Base-by-base conservation (phyloP, 2,329 filamentous ascomycete genomes). In the Penicillium sp. region DNA sequence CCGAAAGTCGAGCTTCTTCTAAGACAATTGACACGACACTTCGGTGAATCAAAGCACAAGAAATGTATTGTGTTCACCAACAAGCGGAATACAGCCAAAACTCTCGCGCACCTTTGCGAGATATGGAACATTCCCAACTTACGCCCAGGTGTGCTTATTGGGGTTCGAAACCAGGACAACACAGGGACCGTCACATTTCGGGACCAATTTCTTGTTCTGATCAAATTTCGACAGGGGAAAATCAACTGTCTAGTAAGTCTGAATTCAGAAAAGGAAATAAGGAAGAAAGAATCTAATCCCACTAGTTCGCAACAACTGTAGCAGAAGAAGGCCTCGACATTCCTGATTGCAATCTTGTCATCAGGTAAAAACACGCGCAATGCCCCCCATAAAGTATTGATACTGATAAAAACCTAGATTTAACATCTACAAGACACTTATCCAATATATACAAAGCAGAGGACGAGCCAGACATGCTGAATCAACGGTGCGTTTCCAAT, bases 401-500 rank as follows among this genome's bases (percentile, higher is more conserved):
- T 18, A n/a, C 56, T 66, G 24, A 67, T 15, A 3, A 33, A 40
- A 7, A 13, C 2, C 0, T n/a, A 75, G 92, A 2, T 99, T 97
- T 64, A 91, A 97, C 66, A 81, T 96, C 2, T 96, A 91, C 71
- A 80, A 82, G 9, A 97, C 93, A 0, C 85, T 96, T 70, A 97
- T 97, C 46, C 90, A 96, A 65, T 97, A 97, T 67, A 86, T 97
- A 17, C 94, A 99, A 69, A 97, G 92, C 12, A 84, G 91, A 56
- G 94, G 94, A 0, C 84, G 94, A 47, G 94, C 94, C 10, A 83
- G 94, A 32, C 88, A 91, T 63, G 71, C 75, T 0, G 81, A 87
- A 48, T 97, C 94, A 0, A 85, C 83, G 40, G 74, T 73, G 63
- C 52, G 60, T 23, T 27, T 29, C 23, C n/a, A 12, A 27, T 15